A percentile compares a stretch with the other conserved stretches of the same genome.
These are phyloP conservation scores for Macrolepiota albuminosa DNA, from an alignment of 768 basidiomycete species.

Conservation along the genomic window DNA sequence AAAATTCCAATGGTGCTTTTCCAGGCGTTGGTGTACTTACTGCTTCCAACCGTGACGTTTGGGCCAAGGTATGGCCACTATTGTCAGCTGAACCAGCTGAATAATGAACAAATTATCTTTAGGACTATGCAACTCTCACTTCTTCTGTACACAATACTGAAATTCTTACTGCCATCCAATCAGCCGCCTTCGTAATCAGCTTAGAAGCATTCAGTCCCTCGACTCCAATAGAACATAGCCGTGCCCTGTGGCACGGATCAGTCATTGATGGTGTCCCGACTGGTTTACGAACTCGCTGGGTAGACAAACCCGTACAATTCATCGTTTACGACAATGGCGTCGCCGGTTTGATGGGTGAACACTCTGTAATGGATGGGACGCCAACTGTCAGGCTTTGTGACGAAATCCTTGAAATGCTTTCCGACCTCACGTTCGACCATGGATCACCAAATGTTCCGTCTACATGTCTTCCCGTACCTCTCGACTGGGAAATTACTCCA, in stretches of 20 bases:
- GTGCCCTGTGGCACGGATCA: constrained; percentile 79
- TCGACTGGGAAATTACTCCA: constrained; percentile 61
- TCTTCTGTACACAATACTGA: constrained; percentile 55
- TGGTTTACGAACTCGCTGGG: constrained; percentile 75
- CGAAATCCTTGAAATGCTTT: constrained; percentile 56
- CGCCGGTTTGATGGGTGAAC: constrained; percentile 91
- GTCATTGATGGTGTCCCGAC: constrained; percentile 38
- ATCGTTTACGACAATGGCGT: constrained; percentile 79
- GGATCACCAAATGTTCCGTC: constrained; percentile 30
- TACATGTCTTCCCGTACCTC: constrained; percentile 36
- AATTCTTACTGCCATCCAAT: constrained; percentile 72
- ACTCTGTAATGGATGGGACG: constrained; percentile 88
- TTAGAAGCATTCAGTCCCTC: constrained; percentile 62
- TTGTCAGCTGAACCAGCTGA: constrained; percentile 1
- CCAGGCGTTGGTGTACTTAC: constrained; percentile 77
- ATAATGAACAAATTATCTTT: background rate
- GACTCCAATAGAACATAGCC: constrained; percentile 55
- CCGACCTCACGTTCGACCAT: constrained; percentile 60
- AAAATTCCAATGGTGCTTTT: constrained; percentile 55
- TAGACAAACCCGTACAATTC: constrained; percentile 88
- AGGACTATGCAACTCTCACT: constrained; percentile 65
- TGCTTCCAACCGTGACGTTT: constrained; percentile 76
- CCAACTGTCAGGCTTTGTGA: constrained; percentile 74
- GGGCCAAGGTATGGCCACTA: constrained; percentile 64
- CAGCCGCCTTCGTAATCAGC: constrained; percentile 80